Conservation (phyloP, 345 rosid genomes). For the Heritiera fomes region DNA sequence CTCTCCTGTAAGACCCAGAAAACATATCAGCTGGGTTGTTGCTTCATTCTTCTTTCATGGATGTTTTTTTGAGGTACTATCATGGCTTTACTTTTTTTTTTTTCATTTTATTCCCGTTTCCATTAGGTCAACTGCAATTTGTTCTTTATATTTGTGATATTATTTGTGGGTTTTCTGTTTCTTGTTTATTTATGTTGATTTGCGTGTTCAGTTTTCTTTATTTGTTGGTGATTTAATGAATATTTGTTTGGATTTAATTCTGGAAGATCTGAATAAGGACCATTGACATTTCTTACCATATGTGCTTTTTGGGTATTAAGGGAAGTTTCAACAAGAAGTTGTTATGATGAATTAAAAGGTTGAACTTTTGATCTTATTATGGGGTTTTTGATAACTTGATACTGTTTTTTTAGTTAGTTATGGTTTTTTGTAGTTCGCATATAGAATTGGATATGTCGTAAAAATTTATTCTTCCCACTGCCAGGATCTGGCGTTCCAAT, state of each 20-base stretch:
- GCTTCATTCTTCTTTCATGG: conserved; percentile 23
- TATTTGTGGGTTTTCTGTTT: background rate
- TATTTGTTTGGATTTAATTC: conserved; percentile 22
- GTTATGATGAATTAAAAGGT: conserved; percentile 18
- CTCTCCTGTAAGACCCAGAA: background rate
- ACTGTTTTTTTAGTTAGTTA: conserved; percentile 12
- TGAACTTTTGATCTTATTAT: conserved; percentile 16
- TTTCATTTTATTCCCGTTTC: background rate
- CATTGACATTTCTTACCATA: background rate
- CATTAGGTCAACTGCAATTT: conserved; percentile 18
- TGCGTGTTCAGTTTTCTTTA: background rate
- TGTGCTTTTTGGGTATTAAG: conserved; percentile 15
- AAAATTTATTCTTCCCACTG: conserved; percentile 17
- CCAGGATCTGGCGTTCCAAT: conserved; percentile 29
- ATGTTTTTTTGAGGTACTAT: conserved; percentile 32
- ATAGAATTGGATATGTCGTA: conserved; percentile 8
- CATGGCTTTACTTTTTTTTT: background rate
- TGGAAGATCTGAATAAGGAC: conserved; percentile 30
- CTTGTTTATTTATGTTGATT: conserved; percentile 8
- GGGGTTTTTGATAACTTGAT: conserved; percentile 16
- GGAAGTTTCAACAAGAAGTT: conserved; percentile 7
- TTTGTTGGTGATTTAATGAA: conserved; percentile 14
- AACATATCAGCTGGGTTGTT: background rate
- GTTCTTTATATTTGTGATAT: conserved; percentile 2
- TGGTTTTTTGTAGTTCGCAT: background rate